These are phyloP conservation scores for Stereocaulon alpinum DNA, from an alignment of 495 filamentous ascomycete genomes.

Conservation along the genomic window DNA sequence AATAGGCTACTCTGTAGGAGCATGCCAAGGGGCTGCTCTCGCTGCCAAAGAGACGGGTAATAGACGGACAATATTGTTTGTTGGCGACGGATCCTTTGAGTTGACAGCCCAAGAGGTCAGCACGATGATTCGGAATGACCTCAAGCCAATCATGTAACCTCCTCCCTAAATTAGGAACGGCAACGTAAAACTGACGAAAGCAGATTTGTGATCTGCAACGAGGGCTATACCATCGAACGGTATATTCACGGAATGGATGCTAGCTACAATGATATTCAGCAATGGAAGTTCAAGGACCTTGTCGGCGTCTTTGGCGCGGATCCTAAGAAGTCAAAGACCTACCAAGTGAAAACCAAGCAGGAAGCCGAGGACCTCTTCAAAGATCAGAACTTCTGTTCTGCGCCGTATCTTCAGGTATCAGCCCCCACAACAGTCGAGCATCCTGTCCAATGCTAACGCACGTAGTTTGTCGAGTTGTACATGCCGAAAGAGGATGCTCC, in stretches of 20 bases:
- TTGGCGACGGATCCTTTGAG: slow-evolving; percentile 81
- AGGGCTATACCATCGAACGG: slow-evolving; percentile 49
- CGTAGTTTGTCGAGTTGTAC: slow-evolving; percentile 75
- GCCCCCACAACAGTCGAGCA: slow-evolving; percentile 1
- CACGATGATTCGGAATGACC: slow-evolving; percentile 68
- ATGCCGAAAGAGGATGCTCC: slow-evolving; percentile 78
- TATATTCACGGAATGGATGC: slow-evolving; percentile 54
- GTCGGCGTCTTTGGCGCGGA: slow-evolving; percentile 57
- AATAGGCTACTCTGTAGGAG: slow-evolving; percentile 74
- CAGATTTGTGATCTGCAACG: slow-evolving; percentile 52
- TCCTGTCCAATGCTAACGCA: slow-evolving; percentile 10
- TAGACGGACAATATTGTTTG: slow-evolving; percentile 68
- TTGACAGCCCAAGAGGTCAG: slow-evolving; percentile 77
- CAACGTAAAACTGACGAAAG: slow-evolving; percentile 1
- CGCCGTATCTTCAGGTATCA: slow-evolving; percentile 35
- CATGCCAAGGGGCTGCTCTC: slow-evolving; percentile 65
- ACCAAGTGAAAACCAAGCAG: slow-evolving; percentile 59
- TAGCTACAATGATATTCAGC: slow-evolving; percentile 67
- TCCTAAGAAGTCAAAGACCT: slow-evolving; percentile 47
- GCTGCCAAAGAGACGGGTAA: slow-evolving; percentile 53
- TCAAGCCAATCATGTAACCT: slow-evolving; percentile 69
- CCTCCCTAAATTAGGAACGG: neutral
- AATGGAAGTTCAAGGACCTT: slow-evolving; percentile 62
- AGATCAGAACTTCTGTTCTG: slow-evolving; percentile 50
- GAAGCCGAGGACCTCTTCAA: slow-evolving; percentile 59